Evolutionary conservation across 768 basidiomycete species (phyloP), one percentile per base, ranked within the genome.

Genomic region (Collybia nuda): DNA sequence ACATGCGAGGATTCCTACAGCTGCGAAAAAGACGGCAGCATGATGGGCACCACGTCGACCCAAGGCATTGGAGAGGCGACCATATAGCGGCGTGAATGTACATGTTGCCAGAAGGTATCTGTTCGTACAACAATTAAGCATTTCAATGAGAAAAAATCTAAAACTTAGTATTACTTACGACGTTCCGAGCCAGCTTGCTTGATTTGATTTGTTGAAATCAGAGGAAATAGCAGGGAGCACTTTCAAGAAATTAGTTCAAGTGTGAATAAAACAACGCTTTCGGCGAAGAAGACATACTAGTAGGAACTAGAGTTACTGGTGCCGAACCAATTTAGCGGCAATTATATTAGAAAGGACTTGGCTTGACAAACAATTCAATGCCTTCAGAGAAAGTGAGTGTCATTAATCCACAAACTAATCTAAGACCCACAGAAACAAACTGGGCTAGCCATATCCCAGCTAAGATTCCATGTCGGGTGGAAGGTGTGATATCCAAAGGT

Each of bases 151-250:
- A 26, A 29, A 36, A 29, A 4, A 32, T 3, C n/a, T n/a, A n/a
- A 17, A n/a, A 11, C 40, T 36, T 26, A 4, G 24, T 26, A 44
- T 32, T 19, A 64, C 74, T 62, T 64, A 88, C 85, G 85, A 76
- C 35, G 90, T 91, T 21, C 89, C 90, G 5, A 91, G 74, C 90
- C 90, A 91, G 62, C 85, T 86, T 0, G 86, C 86, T 66, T 91
- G 84, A 61, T 90, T 82, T 3, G 88, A 85, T 57, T 78, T 81
- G 48, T 86, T 69, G 58, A 90, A 90, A 43, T 90, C 86, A 0
- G 88, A 90, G 0, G 87, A 89, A 51, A 91, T 90, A 12, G 84
- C 80, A 1, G 85, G 81, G 23, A 90, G 62, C 71, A 91, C 88
- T 90, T 32, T 14, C 5, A 28, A 11, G 32, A 37, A 37, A 15